Percentiles rank a stretch among this genome's conserved stretches.
Conservation (phyloP, 1,139 yeast genomes). For the Yamadazyma diospyri region DNA sequence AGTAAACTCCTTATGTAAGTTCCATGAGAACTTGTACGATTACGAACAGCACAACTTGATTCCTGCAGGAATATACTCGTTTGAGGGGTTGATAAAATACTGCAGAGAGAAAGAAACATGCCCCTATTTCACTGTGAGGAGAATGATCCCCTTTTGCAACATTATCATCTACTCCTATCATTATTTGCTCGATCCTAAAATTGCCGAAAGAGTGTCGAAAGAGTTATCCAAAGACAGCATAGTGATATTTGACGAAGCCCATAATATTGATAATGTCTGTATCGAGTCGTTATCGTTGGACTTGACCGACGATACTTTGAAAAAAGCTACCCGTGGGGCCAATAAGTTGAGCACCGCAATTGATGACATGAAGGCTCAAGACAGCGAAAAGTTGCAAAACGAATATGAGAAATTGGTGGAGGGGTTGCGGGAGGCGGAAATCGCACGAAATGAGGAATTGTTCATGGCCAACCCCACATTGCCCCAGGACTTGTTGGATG, state of each 20-base stretch:
- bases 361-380: constrained; percentile 77
- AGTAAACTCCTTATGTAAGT: constrained; percentile 53
- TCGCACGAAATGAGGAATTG: constrained; percentile 69
- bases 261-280: constrained; percentile 96
- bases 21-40: constrained; percentile 83
- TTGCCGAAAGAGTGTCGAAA: constrained; percentile 89
- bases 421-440: constrained; percentile 78
- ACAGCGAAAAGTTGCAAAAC: constrained; percentile 76
- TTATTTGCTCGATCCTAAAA: constrained; percentile 92
- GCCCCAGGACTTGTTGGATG: constrained; percentile 80
- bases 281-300: constrained; percentile 92
- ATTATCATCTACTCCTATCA: constrained; percentile 94
- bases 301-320: constrained; percentile 45
- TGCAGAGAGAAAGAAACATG: constrained; percentile 81
- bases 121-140: constrained; percentile 95
- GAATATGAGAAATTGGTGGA: constrained; percentile 90
- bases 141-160: constrained; percentile 96
- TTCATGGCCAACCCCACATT: constrained; percentile 87
- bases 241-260: constrained; percentile 97
- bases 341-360: constrained; percentile 69
- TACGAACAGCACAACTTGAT: constrained; percentile 83
- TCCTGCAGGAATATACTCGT: constrained; percentile 92
- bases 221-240: constrained; percentile 92
- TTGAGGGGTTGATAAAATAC: constrained; percentile 73
- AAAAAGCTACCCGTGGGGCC: constrained; percentile 64